phyloP scores from a whole-genome alignment of 2,329 filamentous ascomycete species.

The Penicillium rolfsii region DNA sequence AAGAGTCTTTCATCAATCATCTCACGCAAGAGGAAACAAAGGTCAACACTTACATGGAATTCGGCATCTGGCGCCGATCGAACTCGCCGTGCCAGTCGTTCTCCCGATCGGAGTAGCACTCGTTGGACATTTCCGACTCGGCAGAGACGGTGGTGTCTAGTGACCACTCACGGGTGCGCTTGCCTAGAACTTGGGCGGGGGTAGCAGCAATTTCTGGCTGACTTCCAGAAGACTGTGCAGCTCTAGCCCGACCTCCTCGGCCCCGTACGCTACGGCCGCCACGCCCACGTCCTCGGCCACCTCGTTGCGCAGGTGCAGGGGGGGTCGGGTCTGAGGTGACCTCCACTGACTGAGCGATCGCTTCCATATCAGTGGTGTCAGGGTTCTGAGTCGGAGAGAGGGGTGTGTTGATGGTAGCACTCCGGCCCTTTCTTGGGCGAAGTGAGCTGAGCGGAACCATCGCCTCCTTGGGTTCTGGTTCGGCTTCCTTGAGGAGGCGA shows the following conservation, averaged over 20 bases:
- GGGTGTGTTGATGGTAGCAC: background rate
- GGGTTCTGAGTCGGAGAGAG: background rate
- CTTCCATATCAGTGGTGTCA: background rate
- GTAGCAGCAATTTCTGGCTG: background rate
- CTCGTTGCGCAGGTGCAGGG: background rate
- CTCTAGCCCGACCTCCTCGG: constrained; percentile 4
- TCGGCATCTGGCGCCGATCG: constrained; percentile 20
- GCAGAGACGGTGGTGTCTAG: constrained; percentile 21
- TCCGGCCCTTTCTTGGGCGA: constrained; percentile 15
- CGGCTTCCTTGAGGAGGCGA: constrained; percentile 11
- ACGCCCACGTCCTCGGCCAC: constrained; percentile 5
- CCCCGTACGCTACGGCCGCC: constrained; percentile 6
- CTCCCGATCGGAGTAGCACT: constrained; percentile 20
- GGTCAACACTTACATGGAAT: constrained; percentile 25
- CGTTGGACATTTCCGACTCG: constrained; percentile 20
- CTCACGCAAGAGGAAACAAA: constrained; percentile 1
- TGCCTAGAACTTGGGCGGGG: constrained; percentile 4
- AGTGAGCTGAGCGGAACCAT: constrained; percentile 13
- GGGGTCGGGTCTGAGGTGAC: background rate
- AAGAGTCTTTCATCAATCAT: background rate
- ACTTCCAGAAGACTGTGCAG: background rate
- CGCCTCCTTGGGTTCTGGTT: constrained; percentile 6
- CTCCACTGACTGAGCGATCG: constrained; percentile 3
- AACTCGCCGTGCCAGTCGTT: constrained; percentile 20
- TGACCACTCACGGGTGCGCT: constrained; percentile 20